Evolutionary conservation across 2,329 filamentous ascomycete genomes (phyloP).

Genomic region (Corynespora cassiicola): DNA sequence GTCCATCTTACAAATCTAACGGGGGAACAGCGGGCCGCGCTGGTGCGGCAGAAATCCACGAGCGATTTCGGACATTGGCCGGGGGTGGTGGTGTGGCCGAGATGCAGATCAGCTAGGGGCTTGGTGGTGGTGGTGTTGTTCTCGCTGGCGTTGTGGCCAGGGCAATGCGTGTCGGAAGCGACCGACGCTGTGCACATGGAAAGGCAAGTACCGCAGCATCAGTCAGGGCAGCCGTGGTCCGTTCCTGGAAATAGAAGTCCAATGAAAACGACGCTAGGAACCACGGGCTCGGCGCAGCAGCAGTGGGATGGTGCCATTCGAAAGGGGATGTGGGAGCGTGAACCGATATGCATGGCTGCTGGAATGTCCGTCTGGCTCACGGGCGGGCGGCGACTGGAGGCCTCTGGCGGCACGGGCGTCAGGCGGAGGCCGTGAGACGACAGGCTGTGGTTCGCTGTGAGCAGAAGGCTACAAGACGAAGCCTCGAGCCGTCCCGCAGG

Average conservation of each 20-base stretch:
- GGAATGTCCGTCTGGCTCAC: constrained; percentile 6
- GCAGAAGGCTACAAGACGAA: constrained; percentile 3
- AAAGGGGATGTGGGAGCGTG: constrained; percentile 10
- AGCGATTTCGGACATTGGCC: too few relatives aligned
- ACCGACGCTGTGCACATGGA: constrained; percentile 1
- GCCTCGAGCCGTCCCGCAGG: constrained; percentile 3
- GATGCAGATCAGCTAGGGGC: not conserved
- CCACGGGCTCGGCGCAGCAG: constrained; percentile 14
- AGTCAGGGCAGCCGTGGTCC: not conserved
- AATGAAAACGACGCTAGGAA: constrained; percentile 8
- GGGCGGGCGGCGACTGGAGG: constrained; percentile 1
- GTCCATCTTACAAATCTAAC: constrained; percentile 4
- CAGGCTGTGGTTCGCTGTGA: not conserved
- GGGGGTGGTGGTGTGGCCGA: not conserved
- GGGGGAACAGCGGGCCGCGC: constrained; percentile 7
- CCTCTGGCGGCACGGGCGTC: not conserved
- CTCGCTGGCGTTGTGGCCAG: constrained; percentile 1
- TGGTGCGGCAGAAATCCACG: too few relatives aligned
- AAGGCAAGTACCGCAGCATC: not conserved
- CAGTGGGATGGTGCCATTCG: constrained; percentile 4
- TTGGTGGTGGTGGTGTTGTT: not conserved
- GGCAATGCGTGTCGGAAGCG: not conserved
- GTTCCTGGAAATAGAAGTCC: constrained; percentile 12
- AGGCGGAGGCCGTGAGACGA: not conserved
- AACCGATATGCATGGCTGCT: constrained; percentile 14